These are phyloP conservation scores for Candida tammaniensis DNA, from an alignment of 805 yeast species.

Conservation along the genomic window DNA sequence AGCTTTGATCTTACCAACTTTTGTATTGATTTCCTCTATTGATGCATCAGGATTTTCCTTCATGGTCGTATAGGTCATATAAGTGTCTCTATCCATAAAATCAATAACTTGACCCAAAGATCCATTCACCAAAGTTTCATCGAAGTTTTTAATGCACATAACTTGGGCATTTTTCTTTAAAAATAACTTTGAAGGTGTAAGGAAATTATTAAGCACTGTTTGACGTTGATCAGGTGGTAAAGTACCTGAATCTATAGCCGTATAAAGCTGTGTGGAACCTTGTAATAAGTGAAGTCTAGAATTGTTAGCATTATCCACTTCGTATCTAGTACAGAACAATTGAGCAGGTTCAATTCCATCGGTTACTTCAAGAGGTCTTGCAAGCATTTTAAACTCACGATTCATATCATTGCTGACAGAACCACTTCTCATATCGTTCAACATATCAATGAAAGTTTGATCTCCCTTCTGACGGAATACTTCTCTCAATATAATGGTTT, in stretches of 20 bases:
- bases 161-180: slow-evolving; percentile 77
- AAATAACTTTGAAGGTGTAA: slow-evolving; percentile 57
- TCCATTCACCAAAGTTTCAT: slow-evolving; percentile 72
- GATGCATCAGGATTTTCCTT: slow-evolving; percentile 18
- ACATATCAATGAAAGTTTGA: slow-evolving; percentile 63
- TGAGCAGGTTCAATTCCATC: slow-evolving; percentile 73
- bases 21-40: slow-evolving; percentile 18
- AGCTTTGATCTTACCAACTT: slow-evolving; percentile 3
- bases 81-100: slow-evolving; percentile 44
- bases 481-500: slow-evolving; percentile 57
- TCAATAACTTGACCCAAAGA: slow-evolving; percentile 68
- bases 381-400: slow-evolving; percentile 47
- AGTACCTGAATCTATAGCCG: slow-evolving; percentile 55
- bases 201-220: slow-evolving; percentile 50
- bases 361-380: slow-evolving; percentile 47
- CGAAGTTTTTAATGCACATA: slow-evolving; percentile 77
- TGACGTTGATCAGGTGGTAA: slow-evolving; percentile 42
- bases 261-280: slow-evolving; percentile 42
- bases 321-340: slow-evolving; percentile 67
- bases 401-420: slow-evolving; percentile 47
- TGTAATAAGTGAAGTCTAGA: slow-evolving; percentile 45
- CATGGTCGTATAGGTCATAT: slow-evolving; percentile 22
- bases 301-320: slow-evolving; percentile 66
- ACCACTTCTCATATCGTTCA: slow-evolving; percentile 73
- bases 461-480: slow-evolving; percentile 81